phyloP scores from a whole-genome alignment of 805 yeast species.

The Saturnispora diversa region DNA sequence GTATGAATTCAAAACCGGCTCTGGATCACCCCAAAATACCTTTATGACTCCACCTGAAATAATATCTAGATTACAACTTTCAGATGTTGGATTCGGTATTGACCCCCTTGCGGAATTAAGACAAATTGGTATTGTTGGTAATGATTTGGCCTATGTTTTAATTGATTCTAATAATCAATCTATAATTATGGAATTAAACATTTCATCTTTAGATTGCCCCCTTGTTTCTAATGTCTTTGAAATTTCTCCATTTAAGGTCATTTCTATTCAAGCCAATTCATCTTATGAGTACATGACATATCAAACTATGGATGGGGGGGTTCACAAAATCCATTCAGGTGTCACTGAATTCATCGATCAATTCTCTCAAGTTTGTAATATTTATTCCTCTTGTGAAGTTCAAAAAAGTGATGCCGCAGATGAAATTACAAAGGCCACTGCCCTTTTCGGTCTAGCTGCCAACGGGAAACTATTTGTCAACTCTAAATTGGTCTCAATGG shows the following conservation, averaged over 20 bases:
- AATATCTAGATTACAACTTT: slow-evolving; percentile 30
- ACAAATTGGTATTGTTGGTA: slow-evolving; percentile 53
- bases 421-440: slow-evolving; percentile 19
- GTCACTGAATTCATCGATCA: slow-evolving; percentile 29
- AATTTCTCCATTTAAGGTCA: slow-evolving; percentile 39
- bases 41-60: slow-evolving; percentile 37
- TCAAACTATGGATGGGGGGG: slow-evolving; percentile 57
- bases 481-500: slow-evolving; percentile 49
- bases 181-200: slow-evolving; percentile 36
- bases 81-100: no score
- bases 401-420: slow-evolving; percentile 19
- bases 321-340: slow-evolving; percentile 32
- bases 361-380: slow-evolving; percentile 67
- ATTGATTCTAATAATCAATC: slow-evolving; percentile 39
- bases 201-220: slow-evolving; percentile 37
- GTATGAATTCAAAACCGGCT: slow-evolving; percentile 35
- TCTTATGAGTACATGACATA: slow-evolving; percentile 45
- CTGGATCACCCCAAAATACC: no score
- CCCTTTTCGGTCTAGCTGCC: slow-evolving; percentile 58
- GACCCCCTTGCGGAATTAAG: slow-evolving; percentile 39
- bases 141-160: slow-evolving; percentile 48
- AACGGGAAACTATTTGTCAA: slow-evolving; percentile 70
- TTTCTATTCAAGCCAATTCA: slow-evolving; percentile 47
- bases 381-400: slow-evolving; percentile 36
- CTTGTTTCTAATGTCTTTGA: slow-evolving; percentile 35